Base-by-base conservation (phyloP, 2,329 filamentous ascomycete species). In the Huntiella decipiens region DNA sequence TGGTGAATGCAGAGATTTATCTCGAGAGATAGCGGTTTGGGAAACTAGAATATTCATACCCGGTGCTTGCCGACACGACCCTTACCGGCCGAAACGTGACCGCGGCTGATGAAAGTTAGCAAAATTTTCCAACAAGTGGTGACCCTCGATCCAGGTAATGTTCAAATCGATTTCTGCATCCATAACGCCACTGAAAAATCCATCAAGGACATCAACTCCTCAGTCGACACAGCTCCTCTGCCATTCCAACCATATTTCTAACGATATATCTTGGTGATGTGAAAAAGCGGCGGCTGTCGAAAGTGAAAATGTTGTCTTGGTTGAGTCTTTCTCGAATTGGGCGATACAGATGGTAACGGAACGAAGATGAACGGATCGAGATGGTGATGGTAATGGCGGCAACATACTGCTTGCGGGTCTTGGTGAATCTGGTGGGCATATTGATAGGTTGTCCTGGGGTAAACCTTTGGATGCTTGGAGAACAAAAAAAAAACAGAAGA, bases 31-130 rank as follows among this genome's bases (percentile, higher is more conserved):
- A 15, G 39, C 10, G 15, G 19, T 43, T 32, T 32, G 40, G 35
- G 15, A 38, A 19, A 13, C 43, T 36, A 10, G 40, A 19, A 33
- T 34, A 35, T 38, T 50, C 48, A 50, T 50, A 50, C 48, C 36
- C 91, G 76, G 82, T 95, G 87, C 82, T 96, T 96, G 67, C 91
- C 91, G 65, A 96, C 69, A 78, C 88, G 88, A 74, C 91, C 88
- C 70, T 96, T 79, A 76, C 91, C 91, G 76, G 86, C 85, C 63
- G 83, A 92, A 66, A 98, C 91, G 73, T 98, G 85, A 69, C 88
- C 88, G 74, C 88, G 86, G 74, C 81, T 86, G 63, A 60, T 45
- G 53, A 55, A 36, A 36, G 22, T 28, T 28, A 28, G 22, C 8
- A 28, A 28, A 28, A 28, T 28, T 28, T 10, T 28, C 22, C 2